phyloP scores from a whole-genome alignment of 2,329 filamentous ascomycete species.

The Cytospora chrysosperma region DNA sequence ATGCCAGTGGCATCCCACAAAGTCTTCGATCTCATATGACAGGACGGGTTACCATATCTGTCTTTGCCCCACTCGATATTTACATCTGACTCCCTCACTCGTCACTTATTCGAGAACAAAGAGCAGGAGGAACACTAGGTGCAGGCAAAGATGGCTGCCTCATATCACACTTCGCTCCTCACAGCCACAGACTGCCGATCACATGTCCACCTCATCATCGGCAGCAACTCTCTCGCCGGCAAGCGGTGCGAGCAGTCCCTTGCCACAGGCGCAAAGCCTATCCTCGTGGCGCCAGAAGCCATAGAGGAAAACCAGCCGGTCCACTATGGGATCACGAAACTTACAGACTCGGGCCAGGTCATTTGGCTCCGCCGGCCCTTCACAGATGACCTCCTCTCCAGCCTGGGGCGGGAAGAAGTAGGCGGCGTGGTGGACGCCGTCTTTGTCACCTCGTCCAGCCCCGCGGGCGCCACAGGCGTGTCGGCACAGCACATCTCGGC shows the following conservation, averaged over 20 bases:
- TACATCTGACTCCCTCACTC: not conserved
- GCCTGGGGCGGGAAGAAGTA: constrained; percentile 77
- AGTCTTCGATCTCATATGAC: not conserved
- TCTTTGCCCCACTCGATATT: not conserved
- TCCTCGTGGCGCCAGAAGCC: constrained; percentile 69
- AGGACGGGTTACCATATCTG: not conserved
- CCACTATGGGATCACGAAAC: constrained; percentile 58
- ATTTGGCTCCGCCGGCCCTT: constrained; percentile 68
- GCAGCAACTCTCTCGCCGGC: constrained; percentile 83
- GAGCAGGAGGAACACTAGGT: not conserved
- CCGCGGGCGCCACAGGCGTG: constrained; percentile 19
- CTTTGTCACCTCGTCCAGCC: constrained; percentile 67
- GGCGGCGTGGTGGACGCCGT: constrained; percentile 82
- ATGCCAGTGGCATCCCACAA: constrained; percentile 12
- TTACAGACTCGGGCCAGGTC: constrained; percentile 65
- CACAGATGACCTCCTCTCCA: constrained; percentile 67
- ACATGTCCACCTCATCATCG: constrained; percentile 81
- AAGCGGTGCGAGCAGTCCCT: constrained; percentile 78
- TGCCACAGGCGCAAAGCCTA: constrained; percentile 75
- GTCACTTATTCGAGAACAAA: not conserved
- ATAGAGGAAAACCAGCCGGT: constrained; percentile 49
- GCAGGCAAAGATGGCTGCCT: constrained; percentile 23
- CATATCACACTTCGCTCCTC: constrained; percentile 55
- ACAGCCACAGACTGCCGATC: constrained; percentile 68
- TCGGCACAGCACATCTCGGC: constrained; percentile 58